These are phyloP conservation scores for Salix brachista DNA, from an alignment of 345 rosid species.

Conservation along the genomic window DNA sequence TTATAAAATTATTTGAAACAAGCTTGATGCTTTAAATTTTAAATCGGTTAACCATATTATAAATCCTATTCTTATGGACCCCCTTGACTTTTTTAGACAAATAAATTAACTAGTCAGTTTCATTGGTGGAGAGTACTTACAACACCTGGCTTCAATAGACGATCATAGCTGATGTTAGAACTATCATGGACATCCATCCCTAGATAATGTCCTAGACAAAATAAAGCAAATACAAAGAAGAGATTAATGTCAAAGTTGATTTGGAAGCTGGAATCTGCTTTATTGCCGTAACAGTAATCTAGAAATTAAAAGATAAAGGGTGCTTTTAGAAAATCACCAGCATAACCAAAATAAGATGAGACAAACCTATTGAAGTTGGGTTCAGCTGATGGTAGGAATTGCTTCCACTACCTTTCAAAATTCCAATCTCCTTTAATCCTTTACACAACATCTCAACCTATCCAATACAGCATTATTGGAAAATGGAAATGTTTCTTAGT, in stretches of 20 bases:
- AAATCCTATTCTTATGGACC: too few relatives aligned
- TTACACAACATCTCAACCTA: slow-evolving; percentile 64
- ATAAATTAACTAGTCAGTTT: background rate
- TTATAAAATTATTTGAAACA: too few relatives aligned
- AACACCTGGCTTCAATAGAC: slow-evolving; percentile 81
- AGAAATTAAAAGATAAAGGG: background rate
- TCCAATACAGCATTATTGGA: slow-evolving; percentile 17
- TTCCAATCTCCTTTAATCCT: slow-evolving; percentile 81
- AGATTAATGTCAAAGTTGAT: slow-evolving; percentile 2
- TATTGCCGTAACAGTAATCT: background rate
- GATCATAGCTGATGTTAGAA: slow-evolving; percentile 61
- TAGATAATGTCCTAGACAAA: slow-evolving; percentile 78
- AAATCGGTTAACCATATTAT: too few relatives aligned
- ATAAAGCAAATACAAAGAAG: slow-evolving; percentile 5
- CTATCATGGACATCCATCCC: slow-evolving; percentile 99
- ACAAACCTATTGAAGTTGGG: slow-evolving; percentile 89
- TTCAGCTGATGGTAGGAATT: slow-evolving; percentile 58
- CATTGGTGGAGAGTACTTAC: slow-evolving; percentile 47
- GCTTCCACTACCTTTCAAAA: slow-evolving; percentile 46
- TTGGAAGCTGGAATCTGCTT: background rate
- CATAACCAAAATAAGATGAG: background rate
- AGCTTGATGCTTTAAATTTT: too few relatives aligned
- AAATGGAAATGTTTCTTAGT: slow-evolving; percentile 4
- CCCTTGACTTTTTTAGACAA: background rate
- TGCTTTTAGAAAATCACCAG: background rate